A percentile compares a stretch with the other conserved stretches of the same genome.
Conservation (phyloP, 2,329 filamentous ascomycete genomes). For the Xylariaceae sp. region DNA sequence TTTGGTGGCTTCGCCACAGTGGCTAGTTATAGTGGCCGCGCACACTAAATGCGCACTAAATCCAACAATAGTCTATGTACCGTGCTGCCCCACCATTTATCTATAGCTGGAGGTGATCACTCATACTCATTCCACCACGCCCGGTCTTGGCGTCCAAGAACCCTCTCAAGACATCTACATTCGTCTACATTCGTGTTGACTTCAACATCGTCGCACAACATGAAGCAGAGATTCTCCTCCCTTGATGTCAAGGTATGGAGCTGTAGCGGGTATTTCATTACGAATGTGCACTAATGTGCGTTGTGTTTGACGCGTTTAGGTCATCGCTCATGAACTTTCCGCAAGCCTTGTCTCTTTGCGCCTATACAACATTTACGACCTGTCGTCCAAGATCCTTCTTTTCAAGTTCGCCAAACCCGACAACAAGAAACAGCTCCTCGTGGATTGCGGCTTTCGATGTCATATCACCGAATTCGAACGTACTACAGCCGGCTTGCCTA, state of each 20-base stretch:
- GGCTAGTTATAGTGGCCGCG: too few relatives aligned
- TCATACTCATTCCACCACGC: neutral
- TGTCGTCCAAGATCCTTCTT: conserved; percentile 91
- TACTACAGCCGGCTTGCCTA: conserved; percentile 78
- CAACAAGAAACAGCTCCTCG: conserved; percentile 80
- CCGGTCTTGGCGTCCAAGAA: neutral
- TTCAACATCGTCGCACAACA: conserved; percentile 25
- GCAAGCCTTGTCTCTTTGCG: conserved; percentile 70
- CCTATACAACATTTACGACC: conserved; percentile 90
- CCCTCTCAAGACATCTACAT: neutral
- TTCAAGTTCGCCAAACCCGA: conserved; percentile 92
- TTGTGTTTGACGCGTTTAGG: conserved; percentile 46
- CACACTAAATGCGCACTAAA: too few relatives aligned
- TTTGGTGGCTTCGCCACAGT: too few relatives aligned
- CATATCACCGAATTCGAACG: conserved; percentile 89
- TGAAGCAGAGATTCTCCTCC: conserved; percentile 58
- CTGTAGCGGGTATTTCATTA: neutral
- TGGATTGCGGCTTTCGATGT: conserved; percentile 94
- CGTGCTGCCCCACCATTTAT: neutral
- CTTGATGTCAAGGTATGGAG: conserved; percentile 51
- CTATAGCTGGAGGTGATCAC: neutral
- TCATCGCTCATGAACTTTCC: conserved; percentile 91
- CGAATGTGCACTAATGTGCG: neutral
- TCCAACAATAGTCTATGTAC: too few relatives aligned
- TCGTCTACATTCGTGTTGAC: neutral